Evolutionary conservation across 2,329 filamentous ascomycete species (phyloP).

Genomic region (Thermomyces lanuginosus): DNA sequence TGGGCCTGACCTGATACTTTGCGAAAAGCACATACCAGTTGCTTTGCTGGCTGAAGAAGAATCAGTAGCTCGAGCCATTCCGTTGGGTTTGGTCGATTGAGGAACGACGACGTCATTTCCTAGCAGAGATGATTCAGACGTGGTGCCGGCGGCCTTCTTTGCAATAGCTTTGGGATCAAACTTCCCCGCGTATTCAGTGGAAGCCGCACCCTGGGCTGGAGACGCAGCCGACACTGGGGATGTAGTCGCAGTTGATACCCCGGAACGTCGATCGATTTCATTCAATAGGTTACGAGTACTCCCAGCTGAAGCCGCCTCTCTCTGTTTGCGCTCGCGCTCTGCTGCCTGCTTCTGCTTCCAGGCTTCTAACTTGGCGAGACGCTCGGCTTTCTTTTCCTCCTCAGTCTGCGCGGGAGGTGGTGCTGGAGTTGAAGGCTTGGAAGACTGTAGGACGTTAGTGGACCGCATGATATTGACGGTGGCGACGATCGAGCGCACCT

Average conservation of each 20-base stretch:
- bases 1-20: background rate
- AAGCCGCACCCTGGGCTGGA: conserved; percentile 32
- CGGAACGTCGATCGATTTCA: conserved; percentile 57
- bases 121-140: conserved; percentile 39
- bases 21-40: conserved; percentile 21
- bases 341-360: conserved; percentile 83
- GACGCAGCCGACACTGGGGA: conserved; percentile 37
- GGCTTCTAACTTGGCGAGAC: conserved; percentile 65
- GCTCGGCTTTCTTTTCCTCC: conserved; percentile 62
- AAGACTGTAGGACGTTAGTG: conserved; percentile 28
- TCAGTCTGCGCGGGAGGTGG: conserved; percentile 44
- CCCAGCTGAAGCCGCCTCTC: conserved; percentile 45
- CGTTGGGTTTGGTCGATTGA: conserved; percentile 27
- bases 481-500: conserved; percentile 34
- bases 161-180: conserved; percentile 76
- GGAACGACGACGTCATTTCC: conserved; percentile 40
- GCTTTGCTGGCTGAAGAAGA: conserved; percentile 24
- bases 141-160: conserved; percentile 53
- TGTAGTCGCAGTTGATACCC: conserved; percentile 35
- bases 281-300: conserved; percentile 52
- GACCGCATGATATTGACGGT: conserved; percentile 7
- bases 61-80: conserved; percentile 29
- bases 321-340: conserved; percentile 55
- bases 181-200: conserved; percentile 54
- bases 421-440: conserved; percentile 33